phyloP scores from a whole-genome alignment of 306 rosid species.

The Acacia melanoxylon region DNA sequence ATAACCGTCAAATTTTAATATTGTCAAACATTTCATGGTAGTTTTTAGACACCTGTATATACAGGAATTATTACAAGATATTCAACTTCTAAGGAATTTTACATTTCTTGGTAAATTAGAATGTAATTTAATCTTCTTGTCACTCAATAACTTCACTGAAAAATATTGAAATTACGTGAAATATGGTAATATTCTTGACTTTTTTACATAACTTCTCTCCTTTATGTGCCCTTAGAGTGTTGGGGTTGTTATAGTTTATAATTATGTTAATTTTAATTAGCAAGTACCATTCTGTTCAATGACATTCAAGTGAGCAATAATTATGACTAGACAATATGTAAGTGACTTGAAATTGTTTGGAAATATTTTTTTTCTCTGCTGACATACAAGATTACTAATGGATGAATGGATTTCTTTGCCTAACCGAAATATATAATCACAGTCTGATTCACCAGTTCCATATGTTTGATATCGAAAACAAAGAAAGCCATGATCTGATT shows the following conservation, averaged over 20 bases:
- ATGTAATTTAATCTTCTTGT: slow-evolving; percentile 1
- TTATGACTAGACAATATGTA: neutral
- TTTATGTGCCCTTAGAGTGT: neutral
- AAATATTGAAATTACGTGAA: neutral
- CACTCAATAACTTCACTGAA: neutral
- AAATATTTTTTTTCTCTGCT: neutral
- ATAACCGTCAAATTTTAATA: neutral
- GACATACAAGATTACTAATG: neutral
- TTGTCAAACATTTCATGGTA: neutral
- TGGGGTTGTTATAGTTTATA: neutral
- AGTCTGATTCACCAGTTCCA: neutral
- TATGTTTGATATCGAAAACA: neutral
- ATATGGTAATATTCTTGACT: neutral
- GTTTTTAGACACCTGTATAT: neutral
- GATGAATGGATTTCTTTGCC: neutral
- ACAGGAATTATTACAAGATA: neutral
- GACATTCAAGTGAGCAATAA: neutral
- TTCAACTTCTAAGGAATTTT: neutral
- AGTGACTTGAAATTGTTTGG: neutral
- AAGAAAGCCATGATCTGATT: slow-evolving; percentile 2
- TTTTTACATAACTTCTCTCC: neutral
- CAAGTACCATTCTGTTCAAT: neutral
- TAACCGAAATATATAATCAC: neutral
- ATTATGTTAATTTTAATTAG: neutral
- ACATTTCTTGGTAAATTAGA: neutral